A percentile compares a stretch with the other conserved stretches of the same genome.
These are phyloP conservation scores for Neurospora crassa DNA, from an alignment of 2,329 filamentous ascomycete genomes.

Conservation along the genomic window DNA sequence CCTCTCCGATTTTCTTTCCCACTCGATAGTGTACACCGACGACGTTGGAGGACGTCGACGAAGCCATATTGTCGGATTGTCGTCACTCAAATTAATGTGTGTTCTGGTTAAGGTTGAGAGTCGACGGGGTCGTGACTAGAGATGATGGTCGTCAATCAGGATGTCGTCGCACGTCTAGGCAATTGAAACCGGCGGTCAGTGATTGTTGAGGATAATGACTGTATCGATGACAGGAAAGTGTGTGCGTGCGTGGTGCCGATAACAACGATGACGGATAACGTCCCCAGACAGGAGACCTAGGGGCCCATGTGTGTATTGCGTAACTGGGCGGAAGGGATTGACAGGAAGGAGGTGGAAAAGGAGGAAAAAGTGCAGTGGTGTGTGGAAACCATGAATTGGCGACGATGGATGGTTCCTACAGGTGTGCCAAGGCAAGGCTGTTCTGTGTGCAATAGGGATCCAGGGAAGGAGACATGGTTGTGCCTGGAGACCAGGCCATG, in stretches of 20 bases:
- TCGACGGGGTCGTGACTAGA: constrained; percentile 1
- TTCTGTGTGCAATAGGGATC: not conserved
- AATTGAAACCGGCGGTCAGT: constrained; percentile 7
- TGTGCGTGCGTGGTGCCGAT: not conserved
- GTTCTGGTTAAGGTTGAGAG: not conserved
- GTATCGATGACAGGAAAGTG: not conserved
- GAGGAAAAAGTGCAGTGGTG: not conserved
- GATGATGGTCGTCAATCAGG: constrained; percentile 3
- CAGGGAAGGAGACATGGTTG: not conserved
- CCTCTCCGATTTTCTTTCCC: constrained; percentile 98
- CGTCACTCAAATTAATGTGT: not conserved
- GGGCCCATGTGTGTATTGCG: not conserved
- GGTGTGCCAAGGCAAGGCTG: not conserved
- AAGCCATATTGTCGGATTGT: constrained; percentile 52
- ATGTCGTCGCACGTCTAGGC: not conserved
- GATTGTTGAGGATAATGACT: not conserved
- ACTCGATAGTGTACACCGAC: constrained; percentile 98
- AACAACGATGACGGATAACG: not conserved
- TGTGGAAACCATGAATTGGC: not conserved
- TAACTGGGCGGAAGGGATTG: not conserved
- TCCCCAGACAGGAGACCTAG: not conserved
- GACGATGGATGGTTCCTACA: not conserved
- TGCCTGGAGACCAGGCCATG: not conserved
- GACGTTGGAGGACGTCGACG: constrained; percentile 79
- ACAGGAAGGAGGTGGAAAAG: not conserved